Evolutionary conservation across 768 basidiomycete genomes (phyloP).

Genomic region (Suillus cothurnatus): DNA sequence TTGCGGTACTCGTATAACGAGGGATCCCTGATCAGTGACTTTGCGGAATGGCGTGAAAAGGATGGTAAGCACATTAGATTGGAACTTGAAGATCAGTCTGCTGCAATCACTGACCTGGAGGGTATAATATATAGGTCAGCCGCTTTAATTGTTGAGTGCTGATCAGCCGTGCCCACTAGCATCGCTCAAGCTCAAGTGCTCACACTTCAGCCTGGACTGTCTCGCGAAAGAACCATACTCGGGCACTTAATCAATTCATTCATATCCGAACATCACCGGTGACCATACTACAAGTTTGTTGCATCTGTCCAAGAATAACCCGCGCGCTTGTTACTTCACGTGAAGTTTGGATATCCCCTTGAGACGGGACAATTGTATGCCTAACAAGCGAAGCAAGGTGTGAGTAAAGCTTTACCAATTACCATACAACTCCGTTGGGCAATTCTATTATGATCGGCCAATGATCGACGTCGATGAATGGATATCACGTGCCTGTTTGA

Average conservation of each 20-base stretch:
- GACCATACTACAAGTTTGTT: neutral
- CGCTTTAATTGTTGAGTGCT: neutral
- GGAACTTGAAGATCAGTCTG: neutral
- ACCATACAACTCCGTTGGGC: neutral
- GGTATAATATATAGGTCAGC: neutral
- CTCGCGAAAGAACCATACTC: neutral
- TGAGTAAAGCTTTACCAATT: neutral
- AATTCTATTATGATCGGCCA: neutral
- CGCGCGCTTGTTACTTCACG: neutral
- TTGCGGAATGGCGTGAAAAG: neutral
- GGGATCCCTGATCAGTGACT: neutral
- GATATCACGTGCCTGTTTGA: neutral
- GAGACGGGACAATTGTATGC: constrained; percentile 6
- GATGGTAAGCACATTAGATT: neutral
- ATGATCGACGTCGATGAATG: neutral
- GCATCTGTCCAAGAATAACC: neutral
- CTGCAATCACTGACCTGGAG: neutral
- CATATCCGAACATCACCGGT: neutral
- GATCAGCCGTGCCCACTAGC: neutral
- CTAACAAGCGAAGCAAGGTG: neutral
- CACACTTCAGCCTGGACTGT: neutral
- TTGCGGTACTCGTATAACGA: neutral
- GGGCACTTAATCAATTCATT: neutral
- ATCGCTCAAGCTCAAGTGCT: neutral
- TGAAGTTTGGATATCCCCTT: neutral